Percentiles rank a stretch among this genome's conserved stretches.
Conservation (phyloP, 2,329 filamentous ascomycete genomes). For the Alternaria longipes region DNA sequence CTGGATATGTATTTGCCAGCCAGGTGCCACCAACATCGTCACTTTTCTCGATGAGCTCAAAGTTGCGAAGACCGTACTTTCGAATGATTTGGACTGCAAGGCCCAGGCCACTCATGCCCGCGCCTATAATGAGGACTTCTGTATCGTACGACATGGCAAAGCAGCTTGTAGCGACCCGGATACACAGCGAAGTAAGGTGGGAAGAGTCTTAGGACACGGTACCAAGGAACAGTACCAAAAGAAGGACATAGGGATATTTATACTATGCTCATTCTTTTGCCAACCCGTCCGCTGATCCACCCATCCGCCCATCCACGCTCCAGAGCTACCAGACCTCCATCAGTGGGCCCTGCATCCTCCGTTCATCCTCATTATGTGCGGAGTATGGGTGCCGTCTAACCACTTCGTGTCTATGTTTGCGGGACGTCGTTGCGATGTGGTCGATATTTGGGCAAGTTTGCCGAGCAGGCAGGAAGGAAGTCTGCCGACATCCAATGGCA, state of each 20-base stretch:
- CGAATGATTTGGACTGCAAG: conserved; percentile 58
- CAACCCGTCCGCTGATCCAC: conserved; percentile 1
- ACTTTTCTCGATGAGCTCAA: conserved; percentile 57
- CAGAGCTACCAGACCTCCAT: neutral
- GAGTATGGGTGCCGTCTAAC: conserved; percentile 12
- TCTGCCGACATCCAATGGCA: conserved; percentile 24
- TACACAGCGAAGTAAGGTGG: neutral
- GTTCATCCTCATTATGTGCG: conserved; percentile 5
- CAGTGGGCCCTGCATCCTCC: conserved; percentile 3
- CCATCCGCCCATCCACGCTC: neutral
- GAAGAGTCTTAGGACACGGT: neutral
- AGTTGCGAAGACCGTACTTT: conserved; percentile 50
- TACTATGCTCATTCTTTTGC: conserved; percentile 1
- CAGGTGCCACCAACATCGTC: conserved; percentile 50
- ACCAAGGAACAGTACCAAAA: neutral
- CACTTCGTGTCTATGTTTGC: conserved; percentile 4
- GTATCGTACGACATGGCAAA: conserved; percentile 50
- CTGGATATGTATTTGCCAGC: conserved; percentile 47
- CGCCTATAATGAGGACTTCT: conserved; percentile 62
- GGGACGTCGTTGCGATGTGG: conserved; percentile 8
- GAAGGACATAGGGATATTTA: conserved; percentile 9
- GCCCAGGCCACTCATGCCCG: conserved; percentile 59
- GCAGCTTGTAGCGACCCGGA: neutral
- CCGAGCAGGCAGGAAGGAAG: conserved; percentile 20
- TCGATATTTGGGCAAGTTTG: conserved; percentile 25